Evolutionary conservation across 2,329 filamentous ascomycete species (phyloP).

Genomic region (Stemphylium vesicarium): DNA sequence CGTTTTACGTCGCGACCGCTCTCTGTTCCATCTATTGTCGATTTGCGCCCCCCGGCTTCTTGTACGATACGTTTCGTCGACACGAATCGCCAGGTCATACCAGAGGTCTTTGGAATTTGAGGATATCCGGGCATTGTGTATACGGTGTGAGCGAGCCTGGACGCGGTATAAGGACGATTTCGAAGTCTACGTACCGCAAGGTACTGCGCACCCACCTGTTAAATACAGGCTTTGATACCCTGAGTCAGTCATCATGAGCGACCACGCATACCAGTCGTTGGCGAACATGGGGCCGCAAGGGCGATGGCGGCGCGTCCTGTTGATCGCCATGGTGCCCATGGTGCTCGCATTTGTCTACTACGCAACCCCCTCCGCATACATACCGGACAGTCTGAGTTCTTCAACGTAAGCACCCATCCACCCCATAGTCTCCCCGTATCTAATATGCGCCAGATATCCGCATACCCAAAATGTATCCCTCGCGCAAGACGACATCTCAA

Average conservation of each 20-base stretch:
- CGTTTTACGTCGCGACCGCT: not conserved
- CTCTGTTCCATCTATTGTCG: not conserved
- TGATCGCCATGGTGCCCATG: slow-evolving; percentile 41
- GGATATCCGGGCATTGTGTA: not conserved
- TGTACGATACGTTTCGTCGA: not conserved
- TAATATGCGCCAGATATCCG: slow-evolving; percentile 28
- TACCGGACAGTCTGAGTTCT: slow-evolving; percentile 24
- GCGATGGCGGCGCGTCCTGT: slow-evolving; percentile 43
- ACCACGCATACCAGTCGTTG: slow-evolving; percentile 41
- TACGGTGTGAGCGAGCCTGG: not conserved
- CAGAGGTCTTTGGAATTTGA: no score
- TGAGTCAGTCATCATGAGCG: slow-evolving; percentile 23
- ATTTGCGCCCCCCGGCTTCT: not conserved
- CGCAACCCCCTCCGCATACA: slow-evolving; percentile 34
- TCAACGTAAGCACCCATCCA: slow-evolving; percentile 28
- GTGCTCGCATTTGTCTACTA: slow-evolving; percentile 39
- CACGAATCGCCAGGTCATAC: not conserved
- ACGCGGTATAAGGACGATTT: not conserved
- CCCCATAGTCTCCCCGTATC: not conserved
- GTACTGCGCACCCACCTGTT: not conserved
- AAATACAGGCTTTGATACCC: not conserved
- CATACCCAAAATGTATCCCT: slow-evolving; percentile 35
- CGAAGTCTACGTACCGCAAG: not conserved
- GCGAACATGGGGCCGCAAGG: slow-evolving; percentile 44
- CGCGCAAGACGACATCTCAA: slow-evolving; percentile 37